Base-by-base conservation (phyloP, 129 eudicot species). In the Chrysanthemum seticuspe region DNA sequence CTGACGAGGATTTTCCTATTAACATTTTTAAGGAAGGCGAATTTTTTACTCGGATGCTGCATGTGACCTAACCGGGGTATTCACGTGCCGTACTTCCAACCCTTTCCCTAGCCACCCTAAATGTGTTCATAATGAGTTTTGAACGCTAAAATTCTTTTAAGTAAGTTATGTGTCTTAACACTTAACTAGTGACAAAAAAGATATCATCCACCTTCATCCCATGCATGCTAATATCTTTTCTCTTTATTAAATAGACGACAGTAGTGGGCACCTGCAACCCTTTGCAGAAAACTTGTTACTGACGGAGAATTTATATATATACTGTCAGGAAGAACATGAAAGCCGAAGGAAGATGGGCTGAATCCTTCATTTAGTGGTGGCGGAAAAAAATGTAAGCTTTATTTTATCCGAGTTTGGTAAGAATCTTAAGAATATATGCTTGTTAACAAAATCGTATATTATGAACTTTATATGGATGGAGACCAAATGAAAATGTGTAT, bases 261-360 rank as follows among this genome's bases (percentile, higher is more conserved):
- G 47, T 40, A 64, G 13, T 29, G 74, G 67, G 68, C 53, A 70
- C 72, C 60, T 67, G 68, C 69, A 58, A 68, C 73, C 68, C 68
- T 76, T 76, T 67, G 80, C 70, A 48, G 64, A 69, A 68, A 76
- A 68, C 80, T 68, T 68, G 61, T 16, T 58, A 58, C 62, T 59
- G 62, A 56, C 13, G 61, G 29, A 76, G 70, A 76, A 74, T 21
- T 21, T 21, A 21, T 74, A 47, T 3, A 13, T 13, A 23, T 75
- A 62, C 2, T 49, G 75, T 49, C 63, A 19, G 69, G 45, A 76
- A 76, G 47, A 76, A 76, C 75, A 76, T 59, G 75, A 18, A 76
- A 75, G 13, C 49, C 14, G 16, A 40, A 18, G 29, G 19, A 23
- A 44, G 11, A 11, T 40, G 45, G 40, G 65, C 55, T 36, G 45